Evolutionary conservation across 2,329 filamentous ascomycete species (phyloP).

Genomic region (Trichoderma sp.): DNA sequence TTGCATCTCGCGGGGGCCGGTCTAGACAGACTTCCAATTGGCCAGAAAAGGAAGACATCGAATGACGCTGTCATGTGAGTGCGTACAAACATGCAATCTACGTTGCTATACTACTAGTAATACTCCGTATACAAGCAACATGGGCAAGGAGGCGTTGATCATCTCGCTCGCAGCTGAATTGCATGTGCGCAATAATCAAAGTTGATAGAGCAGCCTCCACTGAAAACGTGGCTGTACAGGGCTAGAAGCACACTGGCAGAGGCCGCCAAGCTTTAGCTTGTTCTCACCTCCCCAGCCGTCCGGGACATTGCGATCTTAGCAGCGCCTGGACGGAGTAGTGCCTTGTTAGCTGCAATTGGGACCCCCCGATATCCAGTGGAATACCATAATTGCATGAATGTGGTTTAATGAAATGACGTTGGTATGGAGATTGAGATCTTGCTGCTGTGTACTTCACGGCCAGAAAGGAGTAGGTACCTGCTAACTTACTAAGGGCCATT

Average conservation of each 20-base stretch:
- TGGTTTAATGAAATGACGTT: not conserved
- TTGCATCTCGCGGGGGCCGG: not conserved
- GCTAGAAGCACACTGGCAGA: constrained; percentile 5
- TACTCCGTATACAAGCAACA: not conserved
- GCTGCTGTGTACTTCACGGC: not conserved
- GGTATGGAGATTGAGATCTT: not conserved
- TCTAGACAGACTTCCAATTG: not conserved
- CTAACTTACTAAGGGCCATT: not conserved
- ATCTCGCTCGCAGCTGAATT: not conserved
- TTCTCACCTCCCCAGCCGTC: not conserved
- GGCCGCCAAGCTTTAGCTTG: constrained; percentile 13
- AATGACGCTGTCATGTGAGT: not conserved
- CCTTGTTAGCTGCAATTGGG: not conserved
- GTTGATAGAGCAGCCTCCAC: constrained; percentile 12
- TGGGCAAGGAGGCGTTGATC: not conserved
- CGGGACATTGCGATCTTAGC: constrained; percentile 9
- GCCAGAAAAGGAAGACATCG: not conserved
- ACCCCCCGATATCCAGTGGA: not conserved
- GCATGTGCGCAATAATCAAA: not conserved
- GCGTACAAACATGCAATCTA: not conserved
- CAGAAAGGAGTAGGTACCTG: not conserved
- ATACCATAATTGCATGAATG: not conserved
- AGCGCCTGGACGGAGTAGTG: not conserved
- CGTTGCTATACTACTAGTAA: too few relatives aligned
- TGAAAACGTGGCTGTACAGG: constrained; percentile 19